Percentiles rank a stretch among this genome's conserved stretches.
These are phyloP conservation scores for Massarina eburnea DNA, from an alignment of 2,329 filamentous ascomycete species.

Conservation along the genomic window DNA sequence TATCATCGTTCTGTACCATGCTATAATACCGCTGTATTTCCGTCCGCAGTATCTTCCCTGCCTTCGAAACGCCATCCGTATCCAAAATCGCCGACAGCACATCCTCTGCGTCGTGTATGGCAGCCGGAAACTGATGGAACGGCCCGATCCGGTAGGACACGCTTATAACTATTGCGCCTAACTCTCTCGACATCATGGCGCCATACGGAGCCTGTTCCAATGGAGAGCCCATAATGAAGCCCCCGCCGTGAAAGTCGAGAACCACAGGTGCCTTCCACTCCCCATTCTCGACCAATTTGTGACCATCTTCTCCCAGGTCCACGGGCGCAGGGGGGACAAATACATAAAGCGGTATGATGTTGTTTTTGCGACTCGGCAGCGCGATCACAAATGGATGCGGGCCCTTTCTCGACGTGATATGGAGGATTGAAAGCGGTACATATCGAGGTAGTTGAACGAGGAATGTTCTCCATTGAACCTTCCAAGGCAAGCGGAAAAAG, in stretches of 20 bases:
- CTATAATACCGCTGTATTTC: constrained; percentile 38
- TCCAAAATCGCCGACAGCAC: constrained; percentile 48
- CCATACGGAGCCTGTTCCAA: constrained; percentile 52
- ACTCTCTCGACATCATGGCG: constrained; percentile 48
- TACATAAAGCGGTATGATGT: constrained; percentile 44
- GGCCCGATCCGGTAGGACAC: constrained; percentile 54
- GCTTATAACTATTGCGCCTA: constrained; percentile 47
- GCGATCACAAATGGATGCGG: constrained; percentile 47
- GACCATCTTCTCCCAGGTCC: constrained; percentile 22
- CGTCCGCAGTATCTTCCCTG: constrained; percentile 34
- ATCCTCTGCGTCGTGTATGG: constrained; percentile 52
- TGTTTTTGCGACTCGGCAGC: constrained; percentile 42
- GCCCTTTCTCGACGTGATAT: constrained; percentile 43
- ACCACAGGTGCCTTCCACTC: constrained; percentile 44
- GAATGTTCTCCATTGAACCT: constrained; percentile 42
- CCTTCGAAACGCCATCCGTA: constrained; percentile 31
- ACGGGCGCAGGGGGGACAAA: constrained; percentile 44
- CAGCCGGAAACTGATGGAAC: constrained; percentile 50
- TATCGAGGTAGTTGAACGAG: constrained; percentile 42
- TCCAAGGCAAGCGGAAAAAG: constrained; percentile 41
- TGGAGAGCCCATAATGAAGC: constrained; percentile 48
- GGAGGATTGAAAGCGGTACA: constrained; percentile 40
- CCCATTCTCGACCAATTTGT: constrained; percentile 18
- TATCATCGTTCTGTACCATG: constrained; percentile 24
- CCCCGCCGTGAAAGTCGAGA: constrained; percentile 48